Base-by-base conservation (phyloP, 306 rosid genomes). In the Cucurbita maxima region DNA sequence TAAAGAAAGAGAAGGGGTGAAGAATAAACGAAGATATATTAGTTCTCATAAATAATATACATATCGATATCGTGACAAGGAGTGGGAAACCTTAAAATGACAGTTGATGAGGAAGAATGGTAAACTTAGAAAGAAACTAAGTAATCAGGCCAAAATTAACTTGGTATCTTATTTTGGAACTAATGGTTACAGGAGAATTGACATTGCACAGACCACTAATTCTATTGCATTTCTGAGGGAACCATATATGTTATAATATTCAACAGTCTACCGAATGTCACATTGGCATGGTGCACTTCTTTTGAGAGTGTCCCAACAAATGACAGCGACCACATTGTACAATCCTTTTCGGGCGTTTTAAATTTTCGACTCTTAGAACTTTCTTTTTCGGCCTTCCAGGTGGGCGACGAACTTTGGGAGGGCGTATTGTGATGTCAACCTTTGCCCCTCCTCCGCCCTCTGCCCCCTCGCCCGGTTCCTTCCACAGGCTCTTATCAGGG, bases 321-420 rank as follows among this genome's bases (percentile, higher is more conserved):
- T 89, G 98, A 76, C 97, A 94, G 75, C 98, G 97, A 59, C 98
- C 98, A 30, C 98, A 94, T 79, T 90, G 98, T 83, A 94, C 97
- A 71, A 94, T 84, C 79, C 95, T 82, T 84, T 94, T 94, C 38
- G 98, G 98, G 40, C 98, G 97, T 87, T 89, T 94, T 74, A 90
- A 90, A 79, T 89, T 94, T 81, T 90, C 98, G 37, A 90, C 90
- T 12, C 97, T 83, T 11, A 85, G 89, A 64, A 89, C 89, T 88
- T 94, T 94, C 95, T 94, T 94, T 77, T 90, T 90, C 15, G 98
- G 98, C 80, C 98, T 86, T 67, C 98, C 98, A 2, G 98, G 98
- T 2, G 98, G 98, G 16, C 98, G 83, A 48, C 98, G 94, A 68
- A 88, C 88, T 84, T 90, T 94, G 30, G 98, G 98, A 10, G 98